Percentiles rank a stretch among this genome's conserved stretches.
Conservation (phyloP, 106 monocot genomes). For the Dendrobium chrysotoxum region DNA sequence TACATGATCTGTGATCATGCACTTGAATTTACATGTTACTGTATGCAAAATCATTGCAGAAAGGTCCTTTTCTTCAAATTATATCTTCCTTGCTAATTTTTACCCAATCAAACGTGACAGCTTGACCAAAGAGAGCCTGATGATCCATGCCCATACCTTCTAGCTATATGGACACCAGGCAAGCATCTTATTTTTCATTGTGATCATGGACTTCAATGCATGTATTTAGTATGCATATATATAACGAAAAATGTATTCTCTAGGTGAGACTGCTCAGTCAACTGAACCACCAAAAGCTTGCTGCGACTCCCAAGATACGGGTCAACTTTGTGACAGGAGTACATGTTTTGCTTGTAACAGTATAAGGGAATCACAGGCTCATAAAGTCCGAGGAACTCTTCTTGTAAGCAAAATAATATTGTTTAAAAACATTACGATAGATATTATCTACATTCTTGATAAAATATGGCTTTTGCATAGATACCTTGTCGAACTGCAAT, state of each 20-base stretch:
- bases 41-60: neutral
- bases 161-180: conserved; percentile 79
- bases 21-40: neutral
- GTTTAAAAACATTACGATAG: neutral
- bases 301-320: conserved; percentile 25
- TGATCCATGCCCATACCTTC: conserved; percentile 63
- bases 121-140: conserved; percentile 54
- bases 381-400: conserved; percentile 58
- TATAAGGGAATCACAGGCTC: conserved; percentile 43
- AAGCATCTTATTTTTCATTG: conserved; percentile 4
- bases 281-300: conserved; percentile 39
- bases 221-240: neutral
- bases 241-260: neutral
- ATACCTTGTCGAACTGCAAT: conserved; percentile 30
- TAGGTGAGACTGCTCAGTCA: conserved; percentile 69
- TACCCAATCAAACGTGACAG: conserved; percentile 22
- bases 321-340: conserved; percentile 28
- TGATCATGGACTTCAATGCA: neutral
- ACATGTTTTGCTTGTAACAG: conserved; percentile 62
- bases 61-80: neutral
- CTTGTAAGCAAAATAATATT: conserved; percentile 24
- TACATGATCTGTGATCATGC: neutral
- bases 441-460: neutral
- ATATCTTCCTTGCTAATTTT: neutral
- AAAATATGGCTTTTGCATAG: conserved; percentile 9